Evolutionary conservation across 1,284 basidiomycete genomes (phyloP), one percentile per base, ranked within the genome.

Genomic region (Amylostereum chailletii): DNA sequence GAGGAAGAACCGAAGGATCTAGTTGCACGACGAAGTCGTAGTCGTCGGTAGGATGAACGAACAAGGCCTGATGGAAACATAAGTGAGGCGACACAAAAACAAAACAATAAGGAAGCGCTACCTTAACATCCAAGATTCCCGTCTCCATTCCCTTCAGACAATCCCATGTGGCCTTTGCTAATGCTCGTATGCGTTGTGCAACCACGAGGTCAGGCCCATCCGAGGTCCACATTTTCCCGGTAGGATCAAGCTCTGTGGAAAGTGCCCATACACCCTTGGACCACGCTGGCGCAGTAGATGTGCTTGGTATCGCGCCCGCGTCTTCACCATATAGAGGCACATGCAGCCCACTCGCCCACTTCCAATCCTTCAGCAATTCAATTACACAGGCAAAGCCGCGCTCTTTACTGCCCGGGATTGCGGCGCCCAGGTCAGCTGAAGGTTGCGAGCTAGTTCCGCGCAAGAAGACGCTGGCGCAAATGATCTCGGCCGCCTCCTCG

Each of bases 21-120:
- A 99, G 75, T 51, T 87, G 77, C 34, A 99, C 72, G 27, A 96
- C 58, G 57, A 96, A 79, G 59, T 97, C 89, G 63, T 96, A 99
- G 60, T 94, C 86, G 6, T 79, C 71, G 0, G 80, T 77, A 0
- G 94, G 88, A 56, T 96, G 92, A 6, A 78, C 71, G 69, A 98
- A 96, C 45, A 98, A 72, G 19, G 77, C 71, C 86, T 94, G 57
- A 11, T 19, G 37, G 36, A 41, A 40, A 31, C 19, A 19, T 31
- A 42, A 51, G 31, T 42, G 19, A 32, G 33, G 36, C 31, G 48
- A 30, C 36, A 10, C 40, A 31, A 33, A 26, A 33, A 39, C 38
- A 37, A 38, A 34, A 47, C 31, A 9, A 27, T 40, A 33, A 30
- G 33, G 44, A 11, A 32, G 40, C 31, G 29, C 8, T 8, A 86